Base-by-base conservation (phyloP, 1,284 basidiomycete genomes). In the Ustilago bromivora region DNA sequence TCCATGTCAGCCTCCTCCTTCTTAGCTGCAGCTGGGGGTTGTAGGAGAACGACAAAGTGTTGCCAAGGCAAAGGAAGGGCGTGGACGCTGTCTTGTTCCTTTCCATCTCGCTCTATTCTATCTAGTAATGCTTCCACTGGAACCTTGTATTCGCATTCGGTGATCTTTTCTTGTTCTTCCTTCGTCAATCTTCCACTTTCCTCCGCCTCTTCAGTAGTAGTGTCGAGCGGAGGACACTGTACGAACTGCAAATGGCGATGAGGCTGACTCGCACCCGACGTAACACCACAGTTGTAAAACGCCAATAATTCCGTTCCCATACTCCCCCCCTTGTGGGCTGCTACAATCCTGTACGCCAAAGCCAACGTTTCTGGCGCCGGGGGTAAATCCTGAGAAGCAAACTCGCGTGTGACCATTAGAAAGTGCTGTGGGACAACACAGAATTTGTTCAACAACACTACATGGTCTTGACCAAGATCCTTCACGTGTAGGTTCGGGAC, bases 211-310 rank as follows among this genome's bases (percentile, higher is more conserved):
- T 32, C 46, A 10, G 59, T 15, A 4, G 53, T 52, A 3, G 68
- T 67, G 34, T 71, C 71, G 10, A 68, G 41, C 1, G 79, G 75
- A 0, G 64, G 67, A 28, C 82, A 71, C 41, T 82, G 78, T 17
- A 84, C 76, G 36, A 85, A 81, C 46, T 86, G 84, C 46, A 85
- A 34, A 53, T 85, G 85, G 11, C 81, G 77, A 47, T 85, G 84
- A 2, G 81, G 79, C 46, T 85, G 84, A 17, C 66, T 74, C 0
- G 85, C 85, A 1, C 85, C 85, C 11, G 79, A 71, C 0, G 72
- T 62, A 9, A 49, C 51, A 23, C 85, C 85, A 61, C 85, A 86
- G 61, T 86, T 86, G 71, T 81, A 86, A 57, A 86, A 86, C 3
- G 63, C 70, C 3, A 86, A 61, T 41, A 84, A 19, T 36, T 85